Evolutionary conservation across 2,329 filamentous ascomycete genomes (phyloP).

Genomic region (Xenoacremonium recifei): DNA sequence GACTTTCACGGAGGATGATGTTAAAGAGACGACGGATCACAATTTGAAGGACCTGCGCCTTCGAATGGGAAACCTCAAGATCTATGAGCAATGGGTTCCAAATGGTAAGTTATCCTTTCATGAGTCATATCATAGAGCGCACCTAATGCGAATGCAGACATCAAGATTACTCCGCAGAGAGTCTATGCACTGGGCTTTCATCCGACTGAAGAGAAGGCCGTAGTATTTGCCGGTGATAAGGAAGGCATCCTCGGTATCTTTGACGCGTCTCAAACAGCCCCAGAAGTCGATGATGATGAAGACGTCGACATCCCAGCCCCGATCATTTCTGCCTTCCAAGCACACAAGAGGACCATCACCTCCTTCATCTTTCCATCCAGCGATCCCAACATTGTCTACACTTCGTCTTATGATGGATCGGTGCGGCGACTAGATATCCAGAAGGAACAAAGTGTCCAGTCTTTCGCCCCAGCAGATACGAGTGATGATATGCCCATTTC

Average conservation of each 20-base stretch:
- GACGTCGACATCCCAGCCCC: conserved; percentile 68
- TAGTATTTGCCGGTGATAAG: conserved; percentile 94
- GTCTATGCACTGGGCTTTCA: conserved; percentile 89
- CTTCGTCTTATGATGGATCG: conserved; percentile 89
- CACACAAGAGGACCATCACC: conserved; percentile 84
- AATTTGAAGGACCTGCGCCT: conserved; percentile 70
- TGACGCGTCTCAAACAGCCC: conserved; percentile 72
- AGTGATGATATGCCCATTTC: conserved; percentile 77
- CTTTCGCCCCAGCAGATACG: conserved; percentile 72
- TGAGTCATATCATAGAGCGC: background rate
- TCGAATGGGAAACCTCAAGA: conserved; percentile 71
- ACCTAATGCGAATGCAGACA: conserved; percentile 55
- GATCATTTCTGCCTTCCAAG: conserved; percentile 84
- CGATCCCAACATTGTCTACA: conserved; percentile 74
- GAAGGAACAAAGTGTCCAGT: conserved; percentile 75
- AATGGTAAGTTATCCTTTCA: conserved; percentile 55
- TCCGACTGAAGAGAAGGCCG: conserved; percentile 77
- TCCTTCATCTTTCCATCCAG: conserved; percentile 75
- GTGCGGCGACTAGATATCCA: conserved; percentile 83
- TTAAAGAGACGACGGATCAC: conserved; percentile 75
- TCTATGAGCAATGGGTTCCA: conserved; percentile 84
- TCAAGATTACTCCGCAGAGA: conserved; percentile 87
- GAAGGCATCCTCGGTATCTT: conserved; percentile 88
- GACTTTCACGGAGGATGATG: conserved; percentile 83
- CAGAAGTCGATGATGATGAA: conserved; percentile 63